Evolutionary conservation across 208 protist species (phyloP).

Genomic region (Trichomonas tenax): DNA sequence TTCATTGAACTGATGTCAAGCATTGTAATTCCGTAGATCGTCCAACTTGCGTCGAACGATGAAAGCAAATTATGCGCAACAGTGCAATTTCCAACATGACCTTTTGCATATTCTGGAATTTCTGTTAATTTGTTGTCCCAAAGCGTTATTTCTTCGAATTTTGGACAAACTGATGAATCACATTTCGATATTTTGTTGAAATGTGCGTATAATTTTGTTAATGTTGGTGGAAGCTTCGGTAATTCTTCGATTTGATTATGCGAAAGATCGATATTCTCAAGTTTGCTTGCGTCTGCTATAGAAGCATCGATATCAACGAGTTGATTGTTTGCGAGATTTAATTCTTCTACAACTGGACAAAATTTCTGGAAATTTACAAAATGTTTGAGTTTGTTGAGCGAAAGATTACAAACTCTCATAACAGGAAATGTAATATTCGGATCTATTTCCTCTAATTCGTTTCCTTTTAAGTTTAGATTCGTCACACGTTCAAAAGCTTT

Average conservation of each 20-base stretch:
- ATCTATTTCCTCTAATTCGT: not conserved
- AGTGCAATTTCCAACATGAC: not conserved
- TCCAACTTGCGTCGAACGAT: not conserved
- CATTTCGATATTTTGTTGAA: not conserved
- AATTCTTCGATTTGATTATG: conserved; percentile 8
- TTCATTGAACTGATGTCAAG: not conserved
- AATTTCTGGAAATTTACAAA: not conserved
- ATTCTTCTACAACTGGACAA: not conserved
- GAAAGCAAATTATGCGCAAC: not conserved
- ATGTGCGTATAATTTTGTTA: not conserved
- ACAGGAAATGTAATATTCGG: not conserved
- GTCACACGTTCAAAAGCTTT: not conserved
- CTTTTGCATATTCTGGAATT: not conserved
- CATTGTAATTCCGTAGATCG: not conserved
- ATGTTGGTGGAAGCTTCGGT: not conserved
- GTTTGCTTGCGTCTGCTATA: not conserved
- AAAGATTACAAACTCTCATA: not conserved
- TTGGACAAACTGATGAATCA: not conserved
- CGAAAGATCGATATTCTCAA: not conserved
- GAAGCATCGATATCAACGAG: not conserved
- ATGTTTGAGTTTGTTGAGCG: not conserved
- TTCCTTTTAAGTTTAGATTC: not conserved
- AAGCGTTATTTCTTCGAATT: not conserved
- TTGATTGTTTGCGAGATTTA: not conserved
- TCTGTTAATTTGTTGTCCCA: not conserved